These are phyloP conservation scores for Entomortierella lignicola DNA, from an alignment of 192 early-diverging fungal species.

Conservation along the genomic window DNA sequence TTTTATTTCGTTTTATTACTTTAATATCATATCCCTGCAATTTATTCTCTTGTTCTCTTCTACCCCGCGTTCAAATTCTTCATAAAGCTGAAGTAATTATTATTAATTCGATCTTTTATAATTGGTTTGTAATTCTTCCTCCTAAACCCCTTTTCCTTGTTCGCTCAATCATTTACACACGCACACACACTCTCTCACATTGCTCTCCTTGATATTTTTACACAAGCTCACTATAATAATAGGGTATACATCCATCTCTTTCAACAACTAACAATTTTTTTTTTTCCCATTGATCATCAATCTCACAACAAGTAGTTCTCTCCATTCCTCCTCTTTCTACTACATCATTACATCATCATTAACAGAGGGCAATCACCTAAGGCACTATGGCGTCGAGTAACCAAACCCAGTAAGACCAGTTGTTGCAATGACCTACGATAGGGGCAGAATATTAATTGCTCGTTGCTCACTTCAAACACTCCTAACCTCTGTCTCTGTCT, in stretches of 20 bases:
- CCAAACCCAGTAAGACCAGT: conserved; percentile 19
- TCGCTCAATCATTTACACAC: neutral
- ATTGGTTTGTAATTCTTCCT: too few relatives aligned
- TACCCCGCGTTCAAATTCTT: too few relatives aligned
- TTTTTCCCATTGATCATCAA: too few relatives aligned
- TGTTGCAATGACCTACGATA: neutral
- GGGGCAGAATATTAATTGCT: neutral
- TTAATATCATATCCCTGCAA: neutral
- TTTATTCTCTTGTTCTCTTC: neutral
- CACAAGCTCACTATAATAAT: too few relatives aligned
- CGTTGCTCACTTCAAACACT: too few relatives aligned
- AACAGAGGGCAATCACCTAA: neutral
- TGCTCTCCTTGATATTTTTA: too few relatives aligned
- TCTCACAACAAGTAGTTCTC: neutral
- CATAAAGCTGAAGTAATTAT: too few relatives aligned
- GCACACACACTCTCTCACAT: neutral
- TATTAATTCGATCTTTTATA: too few relatives aligned
- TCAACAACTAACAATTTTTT: too few relatives aligned
- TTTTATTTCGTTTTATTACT: neutral
- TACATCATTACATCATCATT: neutral
- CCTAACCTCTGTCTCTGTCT: too few relatives aligned
- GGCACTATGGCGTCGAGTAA: conserved; percentile 13
- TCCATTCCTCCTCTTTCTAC: neutral
- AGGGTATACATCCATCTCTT: too few relatives aligned
- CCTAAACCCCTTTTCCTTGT: neutral